Evolutionary conservation across 2,329 filamentous ascomycete genomes (phyloP), one percentile per base, ranked within the genome.

Genomic region (Fusarium anguioides): DNA sequence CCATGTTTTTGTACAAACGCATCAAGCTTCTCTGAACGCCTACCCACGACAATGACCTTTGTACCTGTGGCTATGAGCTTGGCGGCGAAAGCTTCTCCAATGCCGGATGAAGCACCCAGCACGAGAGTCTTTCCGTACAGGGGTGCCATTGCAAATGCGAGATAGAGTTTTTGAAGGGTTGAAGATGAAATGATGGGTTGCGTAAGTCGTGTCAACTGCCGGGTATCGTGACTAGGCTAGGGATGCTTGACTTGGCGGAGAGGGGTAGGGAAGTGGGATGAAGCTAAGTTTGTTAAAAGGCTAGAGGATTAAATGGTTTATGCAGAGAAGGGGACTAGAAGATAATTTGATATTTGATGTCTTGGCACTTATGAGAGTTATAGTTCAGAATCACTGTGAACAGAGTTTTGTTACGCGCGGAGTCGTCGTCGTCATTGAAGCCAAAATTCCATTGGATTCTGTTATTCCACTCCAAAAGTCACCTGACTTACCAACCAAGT

Each of bases 21-120:
- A 20, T 86, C 81, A 1, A 88, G 79, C 10, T 80, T 78, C 12
- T 84, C 80, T 64, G 82, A 69, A 33, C 84, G 79, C 17, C 84
- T 79, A 12, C 84, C 83, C 11, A 83, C 79, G 3, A 77, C 80
- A 26, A 83, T 80, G 12, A 87, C 81, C 45, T 79, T 79, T 27
- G 79, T 75, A 20, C 82, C 81, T 41, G 77, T 72, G 14, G 75
- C 51, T 51, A 85, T 68, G 39, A 86, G 72, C n/a, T 77, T 80
- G 49, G 80, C 76, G 11, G 75, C 75, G 18, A 75, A 60, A 51
- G 74, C 61, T 17, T 63, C 60, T 4, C 74, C 74, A 36, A 76
- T 76, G 20, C 74, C 74, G 0, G 74, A 75, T 1, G 74, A 72
- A 3, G 72, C 74, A 23, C 75, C 75, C 31, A 88, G 77, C 44